These are phyloP conservation scores for Arxiozyma telluris DNA, from an alignment of 1,139 yeast genomes.

Conservation along the genomic window DNA sequence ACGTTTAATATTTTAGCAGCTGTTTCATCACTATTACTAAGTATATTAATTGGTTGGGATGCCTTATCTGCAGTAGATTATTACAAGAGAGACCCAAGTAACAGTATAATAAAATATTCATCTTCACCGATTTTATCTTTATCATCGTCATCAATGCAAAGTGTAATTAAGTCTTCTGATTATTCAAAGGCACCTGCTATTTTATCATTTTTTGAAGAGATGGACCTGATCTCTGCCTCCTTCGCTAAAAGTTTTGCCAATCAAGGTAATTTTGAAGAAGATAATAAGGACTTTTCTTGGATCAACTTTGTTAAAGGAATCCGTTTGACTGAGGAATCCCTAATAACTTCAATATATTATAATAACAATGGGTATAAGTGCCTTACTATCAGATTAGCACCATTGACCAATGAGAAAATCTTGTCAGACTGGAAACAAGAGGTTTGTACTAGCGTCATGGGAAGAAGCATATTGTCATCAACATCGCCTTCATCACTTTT, in stretches of 20 bases:
- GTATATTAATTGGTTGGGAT: slow-evolving; percentile 1
- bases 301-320: background rate
- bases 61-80: background rate
- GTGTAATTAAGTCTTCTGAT: background rate
- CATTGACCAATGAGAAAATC: background rate
- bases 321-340: background rate
- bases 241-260: background rate
- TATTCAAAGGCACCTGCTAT: background rate
- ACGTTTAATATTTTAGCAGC: background rate
- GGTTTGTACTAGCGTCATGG: background rate
- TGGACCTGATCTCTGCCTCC: background rate
- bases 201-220: background rate
- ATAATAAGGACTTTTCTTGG: background rate
- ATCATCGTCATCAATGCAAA: background rate
- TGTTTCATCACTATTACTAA: background rate
- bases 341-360: background rate
- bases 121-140: background rate
- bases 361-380: background rate
- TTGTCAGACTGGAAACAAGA: slow-evolving; percentile 1
- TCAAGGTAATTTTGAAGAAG: background rate
- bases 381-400: background rate
- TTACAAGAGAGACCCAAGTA: background rate
- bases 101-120: background rate
- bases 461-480: background rate
- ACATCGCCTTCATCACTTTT: background rate